phyloP scores from a whole-genome alignment of 2,329 filamentous ascomycete species.

The Fusarium sambucinum region DNA sequence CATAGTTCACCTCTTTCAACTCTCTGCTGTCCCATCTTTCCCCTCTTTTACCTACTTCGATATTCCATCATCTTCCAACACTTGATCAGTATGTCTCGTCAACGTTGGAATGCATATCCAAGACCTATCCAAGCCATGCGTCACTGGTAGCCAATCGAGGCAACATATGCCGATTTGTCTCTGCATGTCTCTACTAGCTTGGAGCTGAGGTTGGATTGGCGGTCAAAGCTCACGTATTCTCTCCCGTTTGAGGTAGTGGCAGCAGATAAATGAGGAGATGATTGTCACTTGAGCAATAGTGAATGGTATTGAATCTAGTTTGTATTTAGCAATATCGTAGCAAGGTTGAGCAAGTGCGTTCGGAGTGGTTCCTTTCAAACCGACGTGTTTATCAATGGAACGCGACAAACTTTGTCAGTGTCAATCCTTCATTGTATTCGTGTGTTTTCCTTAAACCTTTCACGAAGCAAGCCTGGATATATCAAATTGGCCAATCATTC shows the following conservation, averaged over 20 bases:
- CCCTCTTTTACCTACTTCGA: not conserved
- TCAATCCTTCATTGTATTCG: not conserved
- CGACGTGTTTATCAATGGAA: rapidly evolving
- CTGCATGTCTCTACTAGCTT: constrained; percentile 16
- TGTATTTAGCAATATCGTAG: not conserved
- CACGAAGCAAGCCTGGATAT: not conserved
- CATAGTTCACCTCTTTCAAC: not conserved
- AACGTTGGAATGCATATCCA: not conserved
- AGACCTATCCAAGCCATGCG: not conserved
- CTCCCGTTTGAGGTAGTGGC: not conserved
- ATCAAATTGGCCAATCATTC: not conserved
- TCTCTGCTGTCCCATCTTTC: not conserved
- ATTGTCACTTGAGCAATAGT: not conserved
- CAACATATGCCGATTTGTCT: not conserved
- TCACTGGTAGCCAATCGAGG: not conserved
- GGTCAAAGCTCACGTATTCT: not conserved
- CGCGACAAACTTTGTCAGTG: not conserved
- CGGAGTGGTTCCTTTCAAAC: rapidly evolving
- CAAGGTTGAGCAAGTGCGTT: not conserved
- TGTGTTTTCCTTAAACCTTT: too few species aligned
- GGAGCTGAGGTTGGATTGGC: not conserved
- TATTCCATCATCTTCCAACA: not conserved
- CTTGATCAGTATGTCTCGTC: too few species aligned
- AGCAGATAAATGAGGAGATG: not conserved
- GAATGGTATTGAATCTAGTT: not conserved